Conservation (phyloP, 1,284 basidiomycete species). For the Heliocybe sulcata region DNA sequence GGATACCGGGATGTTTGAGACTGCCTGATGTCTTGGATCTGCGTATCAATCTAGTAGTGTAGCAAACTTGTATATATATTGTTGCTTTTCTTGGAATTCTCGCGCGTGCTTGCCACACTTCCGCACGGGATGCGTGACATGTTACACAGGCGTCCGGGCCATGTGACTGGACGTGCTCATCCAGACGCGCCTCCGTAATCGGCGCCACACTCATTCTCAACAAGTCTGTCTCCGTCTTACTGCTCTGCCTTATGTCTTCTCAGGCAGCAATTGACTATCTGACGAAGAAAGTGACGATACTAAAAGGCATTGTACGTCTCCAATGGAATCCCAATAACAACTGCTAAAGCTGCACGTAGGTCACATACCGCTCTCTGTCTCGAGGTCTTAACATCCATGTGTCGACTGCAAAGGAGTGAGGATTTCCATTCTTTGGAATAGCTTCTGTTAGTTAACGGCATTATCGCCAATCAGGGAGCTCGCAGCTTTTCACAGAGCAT, state of each 20-base stretch:
- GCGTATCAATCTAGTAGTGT: neutral
- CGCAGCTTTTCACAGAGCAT: slow-evolving; percentile 42
- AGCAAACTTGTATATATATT: neutral
- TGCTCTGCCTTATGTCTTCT: slow-evolving; percentile 30
- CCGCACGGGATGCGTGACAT: neutral
- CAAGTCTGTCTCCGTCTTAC: neutral
- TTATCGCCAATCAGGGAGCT: slow-evolving; percentile 49
- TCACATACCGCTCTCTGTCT: slow-evolving; percentile 69
- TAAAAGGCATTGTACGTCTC: slow-evolving; percentile 50
- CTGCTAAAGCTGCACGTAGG: slow-evolving; percentile 29
- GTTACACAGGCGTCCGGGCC: neutral
- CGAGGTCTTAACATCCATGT: slow-evolving; percentile 62
- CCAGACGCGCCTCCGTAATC: neutral
- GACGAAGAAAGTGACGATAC: slow-evolving; percentile 54
- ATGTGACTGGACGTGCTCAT: neutral
- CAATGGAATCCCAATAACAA: slow-evolving; percentile 1
- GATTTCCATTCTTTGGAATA: neutral
- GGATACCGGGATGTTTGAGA: neutral
- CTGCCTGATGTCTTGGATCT: neutral
- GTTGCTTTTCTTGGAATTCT: too few relatives aligned
- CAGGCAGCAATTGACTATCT: slow-evolving; percentile 44
- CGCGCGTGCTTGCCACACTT: too few relatives aligned
- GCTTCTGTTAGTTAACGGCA: neutral
- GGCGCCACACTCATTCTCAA: neutral
- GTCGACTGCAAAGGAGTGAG: slow-evolving; percentile 67